Conservation (phyloP, 2,329 filamentous ascomycete species). For the Penicillium sp. region DNA sequence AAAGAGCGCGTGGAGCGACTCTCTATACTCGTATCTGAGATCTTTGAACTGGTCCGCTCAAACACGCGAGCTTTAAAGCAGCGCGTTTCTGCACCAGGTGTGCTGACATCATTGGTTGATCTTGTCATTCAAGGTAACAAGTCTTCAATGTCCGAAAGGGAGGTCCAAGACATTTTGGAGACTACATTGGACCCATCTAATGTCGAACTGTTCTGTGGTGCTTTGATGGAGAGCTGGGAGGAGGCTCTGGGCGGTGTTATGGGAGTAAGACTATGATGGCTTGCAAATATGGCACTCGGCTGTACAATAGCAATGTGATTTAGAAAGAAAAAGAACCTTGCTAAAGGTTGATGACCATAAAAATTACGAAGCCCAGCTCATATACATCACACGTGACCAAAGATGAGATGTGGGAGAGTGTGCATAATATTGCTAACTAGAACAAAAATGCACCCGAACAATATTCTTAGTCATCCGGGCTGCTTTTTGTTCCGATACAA, state of each 20-base stretch:
- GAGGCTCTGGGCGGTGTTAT: constrained; percentile 49
- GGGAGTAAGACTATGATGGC: constrained; percentile 33
- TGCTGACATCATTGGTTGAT: constrained; percentile 48
- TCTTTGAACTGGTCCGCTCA: constrained; percentile 40
- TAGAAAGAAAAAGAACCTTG: background rate
- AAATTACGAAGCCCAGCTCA: background rate
- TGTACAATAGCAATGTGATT: background rate
- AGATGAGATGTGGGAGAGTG: background rate
- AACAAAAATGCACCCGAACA: too few species aligned
- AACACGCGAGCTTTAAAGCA: constrained; percentile 44
- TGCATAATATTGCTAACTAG: too few species aligned
- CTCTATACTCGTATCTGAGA: constrained; percentile 29
- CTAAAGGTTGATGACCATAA: constrained; percentile 1
- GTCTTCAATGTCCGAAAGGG: constrained; percentile 27
- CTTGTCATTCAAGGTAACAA: constrained; percentile 38
- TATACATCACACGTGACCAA: constrained; percentile 8
- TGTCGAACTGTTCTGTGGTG: constrained; percentile 49
- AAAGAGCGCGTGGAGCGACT: constrained; percentile 41
- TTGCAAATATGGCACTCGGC: background rate
- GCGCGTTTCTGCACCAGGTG: constrained; percentile 44
- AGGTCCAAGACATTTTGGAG: constrained; percentile 39
- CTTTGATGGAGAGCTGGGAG: constrained; percentile 53
- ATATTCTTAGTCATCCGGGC: too few species aligned
- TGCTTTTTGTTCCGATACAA: background rate
- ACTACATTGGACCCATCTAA: constrained; percentile 42